Conservation (phyloP, 345 rosid species). For the Gossypium anomalum region DNA sequence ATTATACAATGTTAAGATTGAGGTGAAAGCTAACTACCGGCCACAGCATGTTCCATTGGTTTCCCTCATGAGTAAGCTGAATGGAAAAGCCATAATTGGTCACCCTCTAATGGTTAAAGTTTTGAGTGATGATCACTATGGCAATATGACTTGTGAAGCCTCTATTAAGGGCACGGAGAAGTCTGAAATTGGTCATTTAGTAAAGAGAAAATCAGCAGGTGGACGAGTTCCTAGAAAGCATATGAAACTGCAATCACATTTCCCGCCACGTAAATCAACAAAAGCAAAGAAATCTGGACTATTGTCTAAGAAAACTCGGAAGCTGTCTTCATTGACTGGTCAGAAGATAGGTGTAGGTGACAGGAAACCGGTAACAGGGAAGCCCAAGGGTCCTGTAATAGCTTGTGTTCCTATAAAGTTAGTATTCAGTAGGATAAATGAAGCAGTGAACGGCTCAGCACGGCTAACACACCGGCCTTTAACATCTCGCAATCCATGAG, state of each 20-base stretch:
- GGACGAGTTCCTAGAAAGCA: constrained; percentile 35
- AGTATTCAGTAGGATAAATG: constrained; percentile 82
- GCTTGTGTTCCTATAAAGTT: constrained; percentile 82
- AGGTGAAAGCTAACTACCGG: constrained; percentile 64
- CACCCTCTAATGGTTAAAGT: constrained; percentile 62
- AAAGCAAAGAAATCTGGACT: constrained; percentile 46
- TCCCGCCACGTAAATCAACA: constrained; percentile 20
- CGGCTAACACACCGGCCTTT: constrained; percentile 34
- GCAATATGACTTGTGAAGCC: constrained; percentile 20
- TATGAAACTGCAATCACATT: constrained; percentile 11
- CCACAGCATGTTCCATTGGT: constrained; percentile 81
- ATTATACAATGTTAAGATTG: constrained; percentile 63
- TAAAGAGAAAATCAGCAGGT: constrained; percentile 23
- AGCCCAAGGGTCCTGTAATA: constrained; percentile 58
- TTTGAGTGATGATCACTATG: constrained; percentile 36
- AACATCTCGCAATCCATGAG: constrained; percentile 29
- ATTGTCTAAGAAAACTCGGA: constrained; percentile 66
- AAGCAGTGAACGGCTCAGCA: constrained; percentile 71
- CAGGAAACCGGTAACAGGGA: constrained; percentile 39
- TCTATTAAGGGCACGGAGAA: neutral
- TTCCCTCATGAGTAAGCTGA: constrained; percentile 78
- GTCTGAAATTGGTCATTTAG: constrained; percentile 19
- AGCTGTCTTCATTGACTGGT: constrained; percentile 68
- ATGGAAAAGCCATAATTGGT: constrained; percentile 83
- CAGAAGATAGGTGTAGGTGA: constrained; percentile 37